Conservation (phyloP, 2,329 filamentous ascomycete species). For the Paracamarosporium sp. region DNA sequence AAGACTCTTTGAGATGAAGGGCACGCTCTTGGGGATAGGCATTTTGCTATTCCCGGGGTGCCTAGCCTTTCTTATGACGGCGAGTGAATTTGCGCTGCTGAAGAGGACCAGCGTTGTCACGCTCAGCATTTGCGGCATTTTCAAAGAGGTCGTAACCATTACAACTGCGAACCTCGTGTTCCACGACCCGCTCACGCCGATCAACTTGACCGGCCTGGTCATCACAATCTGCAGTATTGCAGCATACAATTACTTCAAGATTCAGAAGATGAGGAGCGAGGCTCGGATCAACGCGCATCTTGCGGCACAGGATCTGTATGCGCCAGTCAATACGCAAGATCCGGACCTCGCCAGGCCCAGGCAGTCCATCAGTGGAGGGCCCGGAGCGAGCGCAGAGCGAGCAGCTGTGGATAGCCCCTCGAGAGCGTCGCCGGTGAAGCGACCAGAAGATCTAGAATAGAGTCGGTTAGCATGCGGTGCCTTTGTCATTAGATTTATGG, state of each 20-base stretch:
- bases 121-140: constrained; percentile 94
- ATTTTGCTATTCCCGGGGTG: constrained; percentile 88
- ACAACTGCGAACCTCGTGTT: constrained; percentile 86
- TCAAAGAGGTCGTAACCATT: constrained; percentile 98
- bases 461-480: background rate
- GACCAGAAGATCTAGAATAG: constrained; percentile 54
- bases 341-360: constrained; percentile 29
- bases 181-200: constrained; percentile 81
- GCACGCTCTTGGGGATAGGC: constrained; percentile 68
- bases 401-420: constrained; percentile 33
- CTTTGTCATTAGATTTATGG: background rate
- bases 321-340: constrained; percentile 41
- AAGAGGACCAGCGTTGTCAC: constrained; percentile 96
- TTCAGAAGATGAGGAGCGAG: constrained; percentile 83
- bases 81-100: constrained; percentile 92
- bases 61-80: constrained; percentile 95
- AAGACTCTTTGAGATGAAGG: constrained; percentile 71
- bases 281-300: constrained; percentile 61
- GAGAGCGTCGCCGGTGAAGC: constrained; percentile 51
- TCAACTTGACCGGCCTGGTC: constrained; percentile 88
- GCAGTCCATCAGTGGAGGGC: constrained; percentile 33
- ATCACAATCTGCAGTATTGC: constrained; percentile 87
- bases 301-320: constrained; percentile 47
- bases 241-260: constrained; percentile 94
- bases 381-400: constrained; percentile 26